phyloP scores from a whole-genome alignment of 148 eudicot genomes.

The Fagopyrum tataricum region DNA sequence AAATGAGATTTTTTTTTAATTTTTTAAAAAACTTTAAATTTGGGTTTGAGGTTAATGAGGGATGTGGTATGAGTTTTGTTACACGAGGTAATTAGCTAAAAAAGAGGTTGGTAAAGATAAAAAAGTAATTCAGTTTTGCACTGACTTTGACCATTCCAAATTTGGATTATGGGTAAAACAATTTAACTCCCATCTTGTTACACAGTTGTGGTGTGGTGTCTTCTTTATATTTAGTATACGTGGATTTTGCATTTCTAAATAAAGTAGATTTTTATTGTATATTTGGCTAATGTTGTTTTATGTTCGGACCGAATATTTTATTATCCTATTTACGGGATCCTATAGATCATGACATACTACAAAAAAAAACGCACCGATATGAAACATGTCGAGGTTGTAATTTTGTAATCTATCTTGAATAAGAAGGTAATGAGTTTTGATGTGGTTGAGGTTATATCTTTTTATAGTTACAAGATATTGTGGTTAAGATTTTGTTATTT shows the following conservation, averaged over 20 bases:
- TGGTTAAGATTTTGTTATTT: too few species aligned
- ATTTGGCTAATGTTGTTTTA: too few species aligned
- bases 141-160: slow-evolving; percentile 14
- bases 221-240: slow-evolving; percentile 3
- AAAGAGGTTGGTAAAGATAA: background rate
- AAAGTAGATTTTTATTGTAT: background rate
- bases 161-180: background rate
- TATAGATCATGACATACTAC: too few species aligned
- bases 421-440: too few species aligned
- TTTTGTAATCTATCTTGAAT: too few species aligned
- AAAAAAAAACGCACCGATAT: too few species aligned
- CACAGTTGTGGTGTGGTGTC: background rate
- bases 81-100: background rate
- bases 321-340: too few species aligned
- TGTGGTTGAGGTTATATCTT: too few species aligned
- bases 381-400: too few species aligned
- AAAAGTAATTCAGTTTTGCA: slow-evolving; percentile 2
- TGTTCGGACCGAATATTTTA: too few species aligned
- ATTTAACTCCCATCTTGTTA: background rate
- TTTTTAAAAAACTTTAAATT: background rate
- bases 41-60: background rate
- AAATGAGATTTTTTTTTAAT: slow-evolving; percentile 1
- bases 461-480: too few species aligned
- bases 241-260: background rate
- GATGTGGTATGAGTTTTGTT: slow-evolving; percentile 2